Conservation (phyloP, 345 rosid genomes). For the Hibiscus trionum region DNA sequence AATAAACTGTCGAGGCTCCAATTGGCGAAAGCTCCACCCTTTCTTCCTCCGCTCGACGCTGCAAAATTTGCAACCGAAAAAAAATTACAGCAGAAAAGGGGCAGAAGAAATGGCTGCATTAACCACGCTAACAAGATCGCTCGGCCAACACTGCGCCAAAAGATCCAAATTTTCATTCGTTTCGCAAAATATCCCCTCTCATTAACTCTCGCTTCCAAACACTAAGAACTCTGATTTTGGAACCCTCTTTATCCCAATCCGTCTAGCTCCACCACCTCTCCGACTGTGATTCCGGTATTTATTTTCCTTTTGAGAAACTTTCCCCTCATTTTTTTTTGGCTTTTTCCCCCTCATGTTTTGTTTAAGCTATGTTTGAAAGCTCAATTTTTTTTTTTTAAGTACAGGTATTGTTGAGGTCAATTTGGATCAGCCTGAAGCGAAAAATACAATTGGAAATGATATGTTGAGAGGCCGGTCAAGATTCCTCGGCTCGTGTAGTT, state of each 20-base stretch:
- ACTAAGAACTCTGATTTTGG: conserved; percentile 57
- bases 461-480: conserved; percentile 49
- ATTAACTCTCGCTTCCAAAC: conserved; percentile 24
- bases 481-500: conserved; percentile 58
- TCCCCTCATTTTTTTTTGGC: neutral
- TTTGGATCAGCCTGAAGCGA: conserved; percentile 57
- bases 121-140: conserved; percentile 21
- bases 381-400: neutral
- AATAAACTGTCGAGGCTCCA: neutral
- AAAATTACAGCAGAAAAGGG: neutral
- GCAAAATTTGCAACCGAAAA: neutral
- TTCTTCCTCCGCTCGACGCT: neutral
- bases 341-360: neutral
- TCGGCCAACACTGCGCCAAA: conserved; percentile 15
- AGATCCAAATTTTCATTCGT: neutral
- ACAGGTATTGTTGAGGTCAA: conserved; percentile 76
- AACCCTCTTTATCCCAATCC: conserved; percentile 47
- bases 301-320: neutral
- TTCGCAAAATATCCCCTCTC: neutral
- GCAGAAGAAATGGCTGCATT: conserved; percentile 19
- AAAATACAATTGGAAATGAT: conserved; percentile 72
- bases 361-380: neutral
- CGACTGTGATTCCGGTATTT: conserved; percentile 56
- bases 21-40: neutral
- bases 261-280: conserved; percentile 56